Conservation (phyloP, 2,329 filamentous ascomycete genomes). For the Pseudocercospora macadamiae region DNA sequence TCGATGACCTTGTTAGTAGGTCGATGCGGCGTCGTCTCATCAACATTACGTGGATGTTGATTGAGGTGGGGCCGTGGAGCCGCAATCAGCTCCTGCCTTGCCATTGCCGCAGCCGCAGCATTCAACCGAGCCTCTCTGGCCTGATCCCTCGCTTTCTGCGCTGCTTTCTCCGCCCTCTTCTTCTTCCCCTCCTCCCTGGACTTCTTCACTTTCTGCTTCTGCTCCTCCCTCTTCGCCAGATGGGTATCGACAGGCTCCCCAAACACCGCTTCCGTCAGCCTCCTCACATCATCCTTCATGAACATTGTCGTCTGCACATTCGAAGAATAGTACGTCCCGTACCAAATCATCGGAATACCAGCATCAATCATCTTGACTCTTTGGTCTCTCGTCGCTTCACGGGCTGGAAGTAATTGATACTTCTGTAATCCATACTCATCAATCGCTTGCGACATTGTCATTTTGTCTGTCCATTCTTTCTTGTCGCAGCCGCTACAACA, state of each 20-base stretch:
- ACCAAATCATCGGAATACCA: constrained; percentile 24
- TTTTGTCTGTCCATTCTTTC: constrained; percentile 36
- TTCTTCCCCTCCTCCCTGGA: constrained; percentile 17
- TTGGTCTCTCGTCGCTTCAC: neutral
- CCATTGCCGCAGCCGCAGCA: neutral
- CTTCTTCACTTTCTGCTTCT: constrained; percentile 17
- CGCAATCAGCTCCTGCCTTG: neutral
- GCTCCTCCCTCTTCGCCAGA: constrained; percentile 17
- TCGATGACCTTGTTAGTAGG: neutral
- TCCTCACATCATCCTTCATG: constrained; percentile 29
- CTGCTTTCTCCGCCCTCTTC: constrained; percentile 10
- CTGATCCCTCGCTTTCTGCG: neutral
- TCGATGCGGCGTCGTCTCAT: neutral
- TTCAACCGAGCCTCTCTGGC: neutral
- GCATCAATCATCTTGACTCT: neutral
- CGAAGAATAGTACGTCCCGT: constrained; percentile 29
- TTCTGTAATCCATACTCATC: constrained; percentile 29
- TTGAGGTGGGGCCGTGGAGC: neutral
- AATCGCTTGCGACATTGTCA: constrained; percentile 35
- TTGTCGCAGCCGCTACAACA: constrained; percentile 37
- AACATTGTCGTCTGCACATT: constrained; percentile 35
- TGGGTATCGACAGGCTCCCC: constrained; percentile 27
- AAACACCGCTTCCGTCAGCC: constrained; percentile 27
- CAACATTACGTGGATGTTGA: no score
- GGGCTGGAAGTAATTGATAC: constrained; percentile 29